A percentile compares a stretch with the other conserved stretches of the same genome.
These are phyloP conservation scores for Starmerella kuoi DNA, from an alignment of 805 yeast genomes.

Conservation along the genomic window DNA sequence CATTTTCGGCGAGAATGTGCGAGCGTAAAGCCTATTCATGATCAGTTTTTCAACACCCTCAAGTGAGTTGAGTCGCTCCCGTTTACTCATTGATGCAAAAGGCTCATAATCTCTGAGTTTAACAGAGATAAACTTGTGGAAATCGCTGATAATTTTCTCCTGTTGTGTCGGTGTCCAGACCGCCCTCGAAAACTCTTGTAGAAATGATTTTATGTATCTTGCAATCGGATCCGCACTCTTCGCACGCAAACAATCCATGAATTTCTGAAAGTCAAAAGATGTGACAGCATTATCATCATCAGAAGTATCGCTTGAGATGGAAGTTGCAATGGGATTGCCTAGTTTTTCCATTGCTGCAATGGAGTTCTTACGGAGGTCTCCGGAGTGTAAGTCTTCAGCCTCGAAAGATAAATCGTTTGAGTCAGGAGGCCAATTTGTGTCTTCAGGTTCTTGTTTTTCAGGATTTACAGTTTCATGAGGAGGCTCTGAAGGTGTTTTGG, in stretches of 20 bases:
- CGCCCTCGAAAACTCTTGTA: constrained; percentile 58
- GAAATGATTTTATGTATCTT: constrained; percentile 70
- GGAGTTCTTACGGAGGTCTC: constrained; percentile 14
- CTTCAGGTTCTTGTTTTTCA: neutral
- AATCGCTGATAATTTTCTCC: constrained; percentile 61
- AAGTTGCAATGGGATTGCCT: constrained; percentile 3
- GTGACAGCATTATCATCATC: constrained; percentile 19
- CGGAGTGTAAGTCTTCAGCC: neutral
- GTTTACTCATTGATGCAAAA: constrained; percentile 38
- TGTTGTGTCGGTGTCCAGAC: constrained; percentile 70
- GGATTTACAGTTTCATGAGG: too few relatives aligned
- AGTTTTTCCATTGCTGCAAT: constrained; percentile 16
- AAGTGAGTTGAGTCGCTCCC: constrained; percentile 55
- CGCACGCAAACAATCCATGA: constrained; percentile 56
- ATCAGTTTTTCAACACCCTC: constrained; percentile 90
- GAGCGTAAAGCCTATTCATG: constrained; percentile 71
- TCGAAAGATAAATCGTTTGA: neutral
- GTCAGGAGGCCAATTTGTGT: constrained; percentile 4
- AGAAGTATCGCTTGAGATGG: constrained; percentile 13
- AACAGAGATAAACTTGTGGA: constrained; percentile 51
- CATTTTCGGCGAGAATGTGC: constrained; percentile 71
- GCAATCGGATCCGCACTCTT: constrained; percentile 81
- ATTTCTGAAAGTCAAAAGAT: constrained; percentile 73
- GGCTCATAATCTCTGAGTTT: constrained; percentile 44
- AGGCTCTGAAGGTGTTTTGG: too few relatives aligned